Evolutionary conservation across 768 basidiomycete genomes (phyloP).

Genomic region (Leccinum subgranulosum): DNA sequence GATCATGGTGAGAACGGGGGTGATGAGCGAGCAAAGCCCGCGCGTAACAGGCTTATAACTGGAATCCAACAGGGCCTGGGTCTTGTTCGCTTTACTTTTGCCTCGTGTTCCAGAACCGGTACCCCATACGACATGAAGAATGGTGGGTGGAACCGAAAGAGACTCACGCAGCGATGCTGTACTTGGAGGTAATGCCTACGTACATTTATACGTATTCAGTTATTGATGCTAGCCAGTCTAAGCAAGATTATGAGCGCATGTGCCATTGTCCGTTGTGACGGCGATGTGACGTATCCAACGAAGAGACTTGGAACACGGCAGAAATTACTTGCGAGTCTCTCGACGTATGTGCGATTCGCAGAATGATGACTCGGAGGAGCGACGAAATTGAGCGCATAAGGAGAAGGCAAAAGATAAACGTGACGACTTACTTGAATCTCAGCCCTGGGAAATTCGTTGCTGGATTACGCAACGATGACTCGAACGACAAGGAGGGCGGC

Average conservation of each 20-base stretch:
- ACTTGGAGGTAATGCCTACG: background rate
- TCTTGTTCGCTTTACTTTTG: background rate
- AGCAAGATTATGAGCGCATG: background rate
- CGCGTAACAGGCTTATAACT: background rate
- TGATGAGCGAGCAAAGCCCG: background rate
- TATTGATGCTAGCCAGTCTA: background rate
- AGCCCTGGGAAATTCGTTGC: no score
- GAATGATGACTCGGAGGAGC: no score
- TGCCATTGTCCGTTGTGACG: background rate
- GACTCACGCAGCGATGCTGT: no score
- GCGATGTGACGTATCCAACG: background rate
- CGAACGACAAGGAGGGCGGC: no score
- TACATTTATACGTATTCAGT: background rate
- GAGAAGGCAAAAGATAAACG: no score
- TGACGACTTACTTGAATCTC: no score
- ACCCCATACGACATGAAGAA: background rate
- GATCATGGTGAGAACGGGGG: constrained; percentile 7
- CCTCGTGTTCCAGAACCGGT: background rate
- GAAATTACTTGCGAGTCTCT: background rate
- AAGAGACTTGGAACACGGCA: background rate
- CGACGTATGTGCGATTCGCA: no score
- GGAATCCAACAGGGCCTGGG: background rate
- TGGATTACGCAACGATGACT: no score
- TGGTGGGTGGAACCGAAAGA: background rate
- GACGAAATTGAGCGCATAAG: no score